These are phyloP conservation scores for Colletotrichum phormii DNA, from an alignment of 2,329 filamentous ascomycete genomes.

Conservation along the genomic window DNA sequence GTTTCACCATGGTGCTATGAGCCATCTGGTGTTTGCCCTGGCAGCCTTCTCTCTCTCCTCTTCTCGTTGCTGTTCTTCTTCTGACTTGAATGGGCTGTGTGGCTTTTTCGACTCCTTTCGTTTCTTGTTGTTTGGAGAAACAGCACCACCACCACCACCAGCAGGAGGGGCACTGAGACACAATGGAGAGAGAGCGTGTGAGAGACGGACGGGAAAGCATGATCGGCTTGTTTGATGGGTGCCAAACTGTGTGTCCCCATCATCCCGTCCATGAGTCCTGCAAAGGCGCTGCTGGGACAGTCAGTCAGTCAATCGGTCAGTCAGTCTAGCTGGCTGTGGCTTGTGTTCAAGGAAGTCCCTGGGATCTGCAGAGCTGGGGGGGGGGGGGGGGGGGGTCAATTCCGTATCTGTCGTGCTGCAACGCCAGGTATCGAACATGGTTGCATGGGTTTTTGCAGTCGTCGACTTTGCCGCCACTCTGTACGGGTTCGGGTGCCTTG, in stretches of 20 bases:
- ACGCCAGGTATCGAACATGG: constrained; percentile 28
- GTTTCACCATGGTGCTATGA: constrained; percentile 34
- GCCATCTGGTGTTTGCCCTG: constrained; percentile 6
- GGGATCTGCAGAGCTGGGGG: constrained; percentile 32
- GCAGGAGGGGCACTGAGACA: background rate
- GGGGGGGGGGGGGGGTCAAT: constrained; percentile 13
- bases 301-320: too few species aligned
- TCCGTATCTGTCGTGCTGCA: constrained; percentile 37
- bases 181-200: background rate
- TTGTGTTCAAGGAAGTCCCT: constrained; percentile 30
- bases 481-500: background rate
- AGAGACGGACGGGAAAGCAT: background rate
- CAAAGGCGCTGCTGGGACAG: constrained; percentile 8
- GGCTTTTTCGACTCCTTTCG: background rate
- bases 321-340: constrained; percentile 9
- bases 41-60: background rate
- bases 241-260: background rate
- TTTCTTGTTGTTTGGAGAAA: background rate
- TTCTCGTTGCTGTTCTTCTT: background rate
- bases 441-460: constrained; percentile 1
- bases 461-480: constrained; percentile 32
- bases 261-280: background rate
- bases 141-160: background rate
- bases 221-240: constrained; percentile 2
- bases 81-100: background rate